Evolutionary conservation across 176 grass and related monocot species (phyloP), one percentile per base, ranked within the genome.

Genomic region (Luzula sylvatica): DNA sequence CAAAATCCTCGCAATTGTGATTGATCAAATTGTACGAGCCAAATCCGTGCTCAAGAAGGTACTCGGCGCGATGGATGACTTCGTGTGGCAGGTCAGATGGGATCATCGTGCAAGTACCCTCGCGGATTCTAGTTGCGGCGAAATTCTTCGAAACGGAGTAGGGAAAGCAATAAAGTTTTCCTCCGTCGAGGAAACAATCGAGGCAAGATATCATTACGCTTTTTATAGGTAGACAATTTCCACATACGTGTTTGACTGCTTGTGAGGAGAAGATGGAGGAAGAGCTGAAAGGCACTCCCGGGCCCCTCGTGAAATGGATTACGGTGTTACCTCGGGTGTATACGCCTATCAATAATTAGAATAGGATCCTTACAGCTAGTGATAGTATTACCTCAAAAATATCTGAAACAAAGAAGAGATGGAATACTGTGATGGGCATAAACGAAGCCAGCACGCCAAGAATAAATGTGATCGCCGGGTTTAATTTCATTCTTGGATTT

Each of bases 1-100:
- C 63, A 21, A 94, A 94, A 50, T 94, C 87, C 70, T 94, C 87
- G 40, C 87, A 87, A 47, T 94, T 94, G 78, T 94, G 87, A 41
- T 80, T 82, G 53, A 87, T 87, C 22, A 94, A 71, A 61, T 72
- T 71, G 46, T 94, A 87, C 56, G 55, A 63, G 1, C 82, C 78
- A 43, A 94, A 94, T 0, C 82, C 82, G 51, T 94, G 72, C 45
- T 66, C 78, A 17, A 94, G 82, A 11, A 94, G 54, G 54, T 73
- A 65, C 73, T 72, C 70, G 3, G 87, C 87, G 42, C 87, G 54
- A 70, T 44, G 77, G 15, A 87, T 59, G 4, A 86, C 71, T 11
- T 15, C 11, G 6, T 70, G 74, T 0, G 54, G 67, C 0, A 20
- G 15, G 53, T 94, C 82, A 15, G 81, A 53, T 9, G 21, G 35